Conservation (phyloP, 768 basidiomycete genomes). For the Mycena latifolia region DNA sequence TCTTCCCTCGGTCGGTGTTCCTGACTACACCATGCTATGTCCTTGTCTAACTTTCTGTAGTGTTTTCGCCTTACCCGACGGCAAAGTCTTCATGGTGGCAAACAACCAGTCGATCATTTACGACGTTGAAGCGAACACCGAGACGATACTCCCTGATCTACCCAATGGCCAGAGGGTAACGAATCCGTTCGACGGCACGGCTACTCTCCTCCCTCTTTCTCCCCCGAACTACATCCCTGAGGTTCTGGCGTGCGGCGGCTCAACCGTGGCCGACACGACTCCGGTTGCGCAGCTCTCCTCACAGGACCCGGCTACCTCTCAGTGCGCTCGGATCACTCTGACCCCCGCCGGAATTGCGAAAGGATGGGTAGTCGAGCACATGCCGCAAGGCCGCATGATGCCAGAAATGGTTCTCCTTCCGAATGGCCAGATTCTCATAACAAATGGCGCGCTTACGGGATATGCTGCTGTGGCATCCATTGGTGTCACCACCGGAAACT, state of each 20-base stretch:
- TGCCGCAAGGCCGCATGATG: conserved; percentile 68
- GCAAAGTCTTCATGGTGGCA: conserved; percentile 57
- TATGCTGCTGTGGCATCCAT: conserved; percentile 43
- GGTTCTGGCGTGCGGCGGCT: conserved; percentile 52
- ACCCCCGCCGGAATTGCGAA: conserved; percentile 60
- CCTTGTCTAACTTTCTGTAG: conserved; percentile 57
- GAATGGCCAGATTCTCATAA: conserved; percentile 61
- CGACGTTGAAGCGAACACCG: conserved; percentile 40
- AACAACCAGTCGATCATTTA: conserved; percentile 53
- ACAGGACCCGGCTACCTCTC: conserved; percentile 59
- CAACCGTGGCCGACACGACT: conserved; percentile 41
- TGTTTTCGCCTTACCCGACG: conserved; percentile 59
- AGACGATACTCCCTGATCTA: conserved; percentile 34
- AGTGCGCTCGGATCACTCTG: conserved; percentile 60
- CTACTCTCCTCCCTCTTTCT: conserved; percentile 50
- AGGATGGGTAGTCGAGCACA: conserved; percentile 60
- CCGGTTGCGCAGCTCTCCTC: conserved; percentile 60
- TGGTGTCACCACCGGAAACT: conserved; percentile 49
- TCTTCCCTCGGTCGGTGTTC: conserved; percentile 57
- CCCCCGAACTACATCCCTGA: conserved; percentile 47
- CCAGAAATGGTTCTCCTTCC: conserved; percentile 69
- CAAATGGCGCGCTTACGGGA: conserved; percentile 60
- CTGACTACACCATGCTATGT: conserved; percentile 31
- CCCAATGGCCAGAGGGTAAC: conserved; percentile 61
- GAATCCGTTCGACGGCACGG: conserved; percentile 68